Evolutionary conservation across 2,329 filamentous ascomycete species (phyloP).

Genomic region (Phialocephala subalpina): DNA sequence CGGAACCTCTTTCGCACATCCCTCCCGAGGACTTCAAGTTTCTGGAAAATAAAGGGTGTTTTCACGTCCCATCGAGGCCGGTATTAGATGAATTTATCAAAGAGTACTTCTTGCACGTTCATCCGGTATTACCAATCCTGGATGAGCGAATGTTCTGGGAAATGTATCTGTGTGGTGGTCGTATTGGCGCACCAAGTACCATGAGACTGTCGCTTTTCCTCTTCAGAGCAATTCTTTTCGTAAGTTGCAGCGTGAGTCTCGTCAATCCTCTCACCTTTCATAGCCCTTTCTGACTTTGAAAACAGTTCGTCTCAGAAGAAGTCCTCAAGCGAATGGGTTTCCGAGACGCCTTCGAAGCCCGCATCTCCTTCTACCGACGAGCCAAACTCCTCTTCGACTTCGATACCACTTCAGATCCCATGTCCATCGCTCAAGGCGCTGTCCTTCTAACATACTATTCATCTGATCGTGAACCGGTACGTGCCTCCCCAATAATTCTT

Average conservation of each 20-base stretch:
- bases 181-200: not conserved
- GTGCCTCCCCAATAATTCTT: not conserved
- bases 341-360: slow-evolving; percentile 51
- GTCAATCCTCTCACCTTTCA: too few species aligned
- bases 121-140: slow-evolving; percentile 53
- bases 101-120: slow-evolving; percentile 57
- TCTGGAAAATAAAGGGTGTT: slow-evolving; percentile 26
- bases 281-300: not conserved
- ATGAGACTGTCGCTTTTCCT: slow-evolving; percentile 51
- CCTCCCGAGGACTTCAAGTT: slow-evolving; percentile 27
- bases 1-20: slow-evolving; percentile 23
- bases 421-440: slow-evolving; percentile 44
- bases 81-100: slow-evolving; percentile 59
- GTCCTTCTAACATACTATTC: slow-evolving; percentile 26
- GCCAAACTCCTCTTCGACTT: slow-evolving; percentile 50
- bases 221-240: slow-evolving; percentile 55
- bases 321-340: slow-evolving; percentile 46
- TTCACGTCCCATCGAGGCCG: slow-evolving; percentile 54
- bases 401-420: slow-evolving; percentile 37
- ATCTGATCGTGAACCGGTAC: slow-evolving; percentile 15
- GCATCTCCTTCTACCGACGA: slow-evolving; percentile 53
- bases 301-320: slow-evolving; percentile 20
- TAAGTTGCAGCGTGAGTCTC: slow-evolving; percentile 46
- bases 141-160: slow-evolving; percentile 59
- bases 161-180: slow-evolving; percentile 47